Evolutionary conservation across 495 filamentous ascomycete species (phyloP).

Genomic region (Penicillium flavigenum): DNA sequence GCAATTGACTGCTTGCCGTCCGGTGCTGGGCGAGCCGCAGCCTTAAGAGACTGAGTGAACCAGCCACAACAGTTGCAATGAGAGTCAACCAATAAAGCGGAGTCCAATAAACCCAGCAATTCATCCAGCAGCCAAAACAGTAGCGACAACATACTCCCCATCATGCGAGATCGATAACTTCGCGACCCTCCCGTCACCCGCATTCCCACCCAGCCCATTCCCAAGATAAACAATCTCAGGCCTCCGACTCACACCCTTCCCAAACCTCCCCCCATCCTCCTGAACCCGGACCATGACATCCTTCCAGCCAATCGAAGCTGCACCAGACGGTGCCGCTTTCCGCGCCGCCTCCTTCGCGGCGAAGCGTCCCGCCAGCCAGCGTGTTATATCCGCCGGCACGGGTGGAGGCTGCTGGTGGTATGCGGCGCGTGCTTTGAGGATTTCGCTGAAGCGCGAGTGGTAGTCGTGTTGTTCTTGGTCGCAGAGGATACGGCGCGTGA

Average conservation of each 20-base stretch:
- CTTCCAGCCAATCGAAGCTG: slow-evolving; percentile 41
- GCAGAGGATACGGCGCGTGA: slow-evolving; percentile 53
- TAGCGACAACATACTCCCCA: slow-evolving; percentile 59
- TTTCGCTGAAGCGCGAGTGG: slow-evolving; percentile 35
- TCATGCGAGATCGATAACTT: slow-evolving; percentile 58
- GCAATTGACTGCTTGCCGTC: not conserved
- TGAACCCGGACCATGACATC: slow-evolving; percentile 41
- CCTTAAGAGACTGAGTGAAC: not conserved
- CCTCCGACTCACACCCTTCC: slow-evolving; percentile 27
- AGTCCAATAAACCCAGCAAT: slow-evolving; percentile 6
- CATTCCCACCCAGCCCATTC: slow-evolving; percentile 14
- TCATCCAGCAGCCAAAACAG: slow-evolving; percentile 46
- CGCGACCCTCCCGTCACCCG: slow-evolving; percentile 30
- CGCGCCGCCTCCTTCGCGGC: slow-evolving; percentile 51
- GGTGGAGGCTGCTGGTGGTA: slow-evolving; percentile 13
- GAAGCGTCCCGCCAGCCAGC: slow-evolving; percentile 50
- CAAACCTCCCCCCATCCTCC: slow-evolving; percentile 13
- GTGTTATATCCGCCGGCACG: slow-evolving; percentile 41
- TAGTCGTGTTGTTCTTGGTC: slow-evolving; percentile 45
- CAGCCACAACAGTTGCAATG: not conserved
- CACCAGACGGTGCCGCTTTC: slow-evolving; percentile 46
- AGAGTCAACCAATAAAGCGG: not conserved
- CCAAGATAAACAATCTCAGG: slow-evolving; percentile 45
- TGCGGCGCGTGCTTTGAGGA: slow-evolving; percentile 12
- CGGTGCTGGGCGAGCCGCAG: not conserved